Evolutionary conservation across 805 yeast genomes (phyloP), one percentile per base, ranked within the genome.

Genomic region (Zygosaccharomyces gambellarensis): DNA sequence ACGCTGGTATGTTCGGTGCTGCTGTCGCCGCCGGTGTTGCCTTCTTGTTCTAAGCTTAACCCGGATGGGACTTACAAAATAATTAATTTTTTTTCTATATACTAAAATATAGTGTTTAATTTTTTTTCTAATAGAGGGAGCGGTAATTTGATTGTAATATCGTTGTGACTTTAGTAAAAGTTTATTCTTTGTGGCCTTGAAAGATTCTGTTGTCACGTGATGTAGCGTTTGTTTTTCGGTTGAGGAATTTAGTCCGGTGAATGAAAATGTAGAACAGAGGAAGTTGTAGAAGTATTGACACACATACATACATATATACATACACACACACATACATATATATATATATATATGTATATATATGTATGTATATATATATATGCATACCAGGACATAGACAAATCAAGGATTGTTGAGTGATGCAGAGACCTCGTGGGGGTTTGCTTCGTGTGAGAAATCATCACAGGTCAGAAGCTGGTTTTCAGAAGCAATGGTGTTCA

Each of bases 11-110:
- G 67, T 73, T 83, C 64, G 90, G 89, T 79, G 90, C 87, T 63
- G 87, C 83, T 68, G 87, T 85, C 61, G 90, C 90, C 60, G 90
- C 90, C 65, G 90, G 88, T 78, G 82, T 83, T 55, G 76, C 75
- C 63, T 71, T 72, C 72, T 68, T 72, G 64, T 71, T 73, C 70
- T 73, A 72, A 70, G 66, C 52, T 41, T 19, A 19, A 23, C 25
- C 32, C 17, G 23, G 29, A 17, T 14, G 34, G 28, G 23, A 21
- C 5, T 19, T 3, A 39, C 14, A 45, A 28, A n/a, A 14, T n/a
- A 27, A 36, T 12, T n/a, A 29, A 45, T 39, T 23, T 21, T 38
- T 45, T 43, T 43, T 45, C 36, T 39, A 27, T 25, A 23, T 39
- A 19, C 42, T 39, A 42, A 29, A 22, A 31, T 42, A 42, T 42